These are phyloP conservation scores for Notholithocarpus densiflorus DNA, from an alignment of 306 rosid species.

Conservation along the genomic window DNA sequence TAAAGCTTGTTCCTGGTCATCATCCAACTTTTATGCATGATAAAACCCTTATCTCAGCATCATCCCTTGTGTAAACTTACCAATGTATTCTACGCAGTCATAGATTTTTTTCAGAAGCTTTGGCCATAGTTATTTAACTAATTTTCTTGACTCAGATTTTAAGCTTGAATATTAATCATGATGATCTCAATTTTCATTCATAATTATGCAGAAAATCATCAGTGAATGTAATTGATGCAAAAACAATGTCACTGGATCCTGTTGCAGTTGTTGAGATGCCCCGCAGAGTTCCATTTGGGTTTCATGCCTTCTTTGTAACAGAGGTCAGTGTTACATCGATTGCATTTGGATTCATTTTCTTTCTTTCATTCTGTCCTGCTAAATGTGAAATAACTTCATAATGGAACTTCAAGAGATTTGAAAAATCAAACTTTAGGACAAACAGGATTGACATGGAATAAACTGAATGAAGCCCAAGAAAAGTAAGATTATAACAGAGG, in stretches of 20 bases:
- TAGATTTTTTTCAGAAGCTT: not conserved
- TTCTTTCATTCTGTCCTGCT: not conserved
- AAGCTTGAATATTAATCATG: not conserved
- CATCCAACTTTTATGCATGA: too few species aligned
- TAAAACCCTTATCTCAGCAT: not conserved
- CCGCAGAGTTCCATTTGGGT: constrained; percentile 81
- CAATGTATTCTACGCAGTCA: too few species aligned
- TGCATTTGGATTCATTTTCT: not conserved
- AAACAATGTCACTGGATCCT: constrained; percentile 88
- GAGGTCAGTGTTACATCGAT: constrained; percentile 55
- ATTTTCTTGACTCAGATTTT: not conserved
- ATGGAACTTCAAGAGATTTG: not conserved
- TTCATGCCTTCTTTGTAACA: constrained; percentile 85
- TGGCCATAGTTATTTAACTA: not conserved
- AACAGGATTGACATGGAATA: not conserved
- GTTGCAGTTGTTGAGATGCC: constrained; percentile 88
- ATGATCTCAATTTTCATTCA: constrained; percentile 12
- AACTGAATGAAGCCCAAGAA: not conserved
- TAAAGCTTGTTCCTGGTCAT: not conserved
- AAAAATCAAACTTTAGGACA: not conserved
- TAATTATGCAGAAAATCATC: constrained; percentile 63
- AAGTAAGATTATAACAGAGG: not conserved
- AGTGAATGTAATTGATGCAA: constrained; percentile 69
- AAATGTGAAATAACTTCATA: not conserved
- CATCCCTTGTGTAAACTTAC: too few species aligned